phyloP scores from a whole-genome alignment of 805 yeast species.

The Saccharomycopsis capsularis region DNA sequence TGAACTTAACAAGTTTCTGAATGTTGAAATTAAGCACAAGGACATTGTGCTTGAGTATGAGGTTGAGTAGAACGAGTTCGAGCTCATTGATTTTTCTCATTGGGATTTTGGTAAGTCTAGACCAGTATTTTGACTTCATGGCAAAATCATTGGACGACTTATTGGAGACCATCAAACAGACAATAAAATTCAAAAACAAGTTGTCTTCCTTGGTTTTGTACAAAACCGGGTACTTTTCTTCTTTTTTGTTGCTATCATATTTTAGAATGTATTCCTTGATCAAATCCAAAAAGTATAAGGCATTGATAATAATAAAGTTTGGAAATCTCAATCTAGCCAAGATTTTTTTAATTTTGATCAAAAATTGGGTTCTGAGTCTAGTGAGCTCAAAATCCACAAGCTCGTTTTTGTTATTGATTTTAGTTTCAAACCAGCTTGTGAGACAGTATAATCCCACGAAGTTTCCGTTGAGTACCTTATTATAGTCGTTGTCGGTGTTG shows the following conservation, averaged over 20 bases:
- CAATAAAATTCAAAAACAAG: conserved; percentile 20
- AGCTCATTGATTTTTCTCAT: conserved; percentile 20
- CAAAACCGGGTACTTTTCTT: conserved; percentile 18
- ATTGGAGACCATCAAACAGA: conserved; percentile 21
- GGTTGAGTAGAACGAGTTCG: conserved; percentile 18
- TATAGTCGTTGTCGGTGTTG: conserved; percentile 18
- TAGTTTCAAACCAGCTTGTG: conserved; percentile 17
- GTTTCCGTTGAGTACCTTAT: conserved; percentile 20
- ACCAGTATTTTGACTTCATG: conserved; percentile 22
- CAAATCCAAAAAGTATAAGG: conserved; percentile 21
- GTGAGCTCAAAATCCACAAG: conserved; percentile 18
- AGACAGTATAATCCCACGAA: conserved; percentile 21
- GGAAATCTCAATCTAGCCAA: conserved; percentile 21
- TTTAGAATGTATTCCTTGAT: conserved; percentile 15
- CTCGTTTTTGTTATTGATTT: conserved; percentile 7
- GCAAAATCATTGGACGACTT: conserved; percentile 21
- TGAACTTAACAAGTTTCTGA: conserved; percentile 14
- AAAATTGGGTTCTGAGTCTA: conserved; percentile 19
- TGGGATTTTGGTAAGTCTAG: conserved; percentile 21
- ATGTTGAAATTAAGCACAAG: conserved; percentile 18
- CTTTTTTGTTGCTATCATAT: neutral
- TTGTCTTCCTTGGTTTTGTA: conserved; percentile 21
- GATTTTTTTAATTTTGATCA: conserved; percentile 20
- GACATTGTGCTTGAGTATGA: conserved; percentile 19
- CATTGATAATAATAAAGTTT: conserved; percentile 20